phyloP scores from a whole-genome alignment of 2,329 filamentous ascomycete species.

The Ophiocordyceps australis region DNA sequence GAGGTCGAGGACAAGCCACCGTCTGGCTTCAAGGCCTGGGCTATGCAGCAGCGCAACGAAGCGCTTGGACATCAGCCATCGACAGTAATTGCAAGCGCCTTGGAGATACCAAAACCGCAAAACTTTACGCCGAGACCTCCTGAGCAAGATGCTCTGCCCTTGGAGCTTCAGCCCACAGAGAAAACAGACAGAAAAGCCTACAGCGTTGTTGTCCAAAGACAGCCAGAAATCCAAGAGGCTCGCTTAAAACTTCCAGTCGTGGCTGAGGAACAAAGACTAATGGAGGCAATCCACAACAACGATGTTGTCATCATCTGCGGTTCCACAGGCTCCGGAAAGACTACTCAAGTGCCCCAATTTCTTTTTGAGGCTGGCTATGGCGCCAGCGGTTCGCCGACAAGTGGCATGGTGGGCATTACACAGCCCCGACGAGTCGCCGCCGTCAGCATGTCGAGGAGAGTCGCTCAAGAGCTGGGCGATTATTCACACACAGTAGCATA shows the following conservation, averaged over 20 bases:
- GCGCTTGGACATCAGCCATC: conserved; percentile 48
- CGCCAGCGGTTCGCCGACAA: conserved; percentile 55
- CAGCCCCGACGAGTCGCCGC: conserved; percentile 90
- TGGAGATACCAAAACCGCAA: conserved; percentile 34
- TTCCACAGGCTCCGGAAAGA: conserved; percentile 92
- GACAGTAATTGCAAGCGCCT: conserved; percentile 19
- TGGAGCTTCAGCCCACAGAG: conserved; percentile 43
- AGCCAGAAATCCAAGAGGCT: conserved; percentile 56
- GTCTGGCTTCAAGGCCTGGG: conserved; percentile 86
- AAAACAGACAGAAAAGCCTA: conserved; percentile 53
- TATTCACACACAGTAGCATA: conserved; percentile 68
- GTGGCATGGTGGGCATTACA: conserved; percentile 87
- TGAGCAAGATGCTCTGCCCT: conserved; percentile 54
- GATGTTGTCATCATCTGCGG: conserved; percentile 83
- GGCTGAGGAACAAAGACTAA: conserved; percentile 88
- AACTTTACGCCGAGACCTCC: conserved; percentile 49
- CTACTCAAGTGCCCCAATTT: conserved; percentile 93
- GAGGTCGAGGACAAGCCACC: conserved; percentile 10
- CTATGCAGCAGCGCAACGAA: conserved; percentile 68
- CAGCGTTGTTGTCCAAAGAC: conserved; percentile 52
- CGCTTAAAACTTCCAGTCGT: conserved; percentile 75
- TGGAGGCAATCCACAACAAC: conserved; percentile 93
- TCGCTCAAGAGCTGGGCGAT: conserved; percentile 67
- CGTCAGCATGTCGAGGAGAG: conserved; percentile 90
- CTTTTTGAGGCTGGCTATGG: conserved; percentile 89